Conservation (phyloP, 148 eudicot genomes). For the Nepenthes gracilis region DNA sequence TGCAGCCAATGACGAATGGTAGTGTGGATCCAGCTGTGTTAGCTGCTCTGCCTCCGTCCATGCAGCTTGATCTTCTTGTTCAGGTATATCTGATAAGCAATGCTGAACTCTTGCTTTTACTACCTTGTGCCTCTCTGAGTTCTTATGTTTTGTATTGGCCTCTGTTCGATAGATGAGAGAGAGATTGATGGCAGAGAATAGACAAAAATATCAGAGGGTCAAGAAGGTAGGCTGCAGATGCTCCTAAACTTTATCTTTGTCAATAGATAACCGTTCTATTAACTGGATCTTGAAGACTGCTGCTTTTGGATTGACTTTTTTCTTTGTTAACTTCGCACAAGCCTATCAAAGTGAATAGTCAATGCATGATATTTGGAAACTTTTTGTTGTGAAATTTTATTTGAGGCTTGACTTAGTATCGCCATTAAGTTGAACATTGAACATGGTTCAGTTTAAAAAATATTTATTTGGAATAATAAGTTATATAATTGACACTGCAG, state of each 20-base stretch:
- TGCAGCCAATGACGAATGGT: conserved; percentile 77
- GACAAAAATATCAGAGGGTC: conserved; percentile 90
- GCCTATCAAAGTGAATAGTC: no score
- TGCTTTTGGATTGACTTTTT: no score
- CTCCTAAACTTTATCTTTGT: neutral
- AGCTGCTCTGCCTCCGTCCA: conserved; percentile 96
- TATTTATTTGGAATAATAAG: no score
- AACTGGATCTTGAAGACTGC: no score
- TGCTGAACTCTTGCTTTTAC: neutral
- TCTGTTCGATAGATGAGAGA: conserved; percentile 77
- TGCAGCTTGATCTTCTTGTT: conserved; percentile 98
- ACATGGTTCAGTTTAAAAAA: no score
- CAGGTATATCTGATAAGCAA: conserved; percentile 33
- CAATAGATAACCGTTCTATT: neutral
- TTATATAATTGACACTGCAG: no score
- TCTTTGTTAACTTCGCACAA: no score
- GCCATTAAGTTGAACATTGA: no score
- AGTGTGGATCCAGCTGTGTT: conserved; percentile 83
- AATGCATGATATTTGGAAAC: no score
- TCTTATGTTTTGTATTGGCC: neutral
- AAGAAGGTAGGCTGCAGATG: conserved; percentile 54
- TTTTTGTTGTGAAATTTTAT: no score
- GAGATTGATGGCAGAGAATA: conserved; percentile 95
- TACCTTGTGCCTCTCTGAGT: neutral
- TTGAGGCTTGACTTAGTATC: no score